phyloP scores from a whole-genome alignment of 2,329 filamentous ascomycete species.

The Septoria linicola region DNA sequence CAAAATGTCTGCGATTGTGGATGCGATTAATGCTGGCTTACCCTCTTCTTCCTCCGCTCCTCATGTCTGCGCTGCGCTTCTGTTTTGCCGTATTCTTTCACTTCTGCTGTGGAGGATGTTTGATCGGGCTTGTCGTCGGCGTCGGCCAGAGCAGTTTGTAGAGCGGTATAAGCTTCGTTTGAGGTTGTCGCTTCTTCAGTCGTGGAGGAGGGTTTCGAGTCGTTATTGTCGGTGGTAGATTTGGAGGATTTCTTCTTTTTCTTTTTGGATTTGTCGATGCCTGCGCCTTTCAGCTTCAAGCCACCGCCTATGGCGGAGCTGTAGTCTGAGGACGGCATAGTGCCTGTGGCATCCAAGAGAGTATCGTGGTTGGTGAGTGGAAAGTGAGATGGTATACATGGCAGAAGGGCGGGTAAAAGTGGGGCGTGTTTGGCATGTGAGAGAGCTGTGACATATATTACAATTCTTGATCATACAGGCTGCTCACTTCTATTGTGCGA shows the following conservation, averaged over 20 bases:
- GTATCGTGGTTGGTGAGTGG: no score
- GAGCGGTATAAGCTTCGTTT: no score
- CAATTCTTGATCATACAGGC: no score
- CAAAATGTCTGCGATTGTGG: no score
- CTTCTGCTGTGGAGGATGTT: constrained; percentile 30
- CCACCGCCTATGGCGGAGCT: constrained; percentile 66
- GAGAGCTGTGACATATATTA: no score
- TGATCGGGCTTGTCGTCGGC: constrained; percentile 30
- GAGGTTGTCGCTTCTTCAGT: constrained; percentile 34
- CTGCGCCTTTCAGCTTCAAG: constrained; percentile 81
- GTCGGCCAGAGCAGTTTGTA: constrained; percentile 38
- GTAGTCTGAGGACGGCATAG: constrained; percentile 76
- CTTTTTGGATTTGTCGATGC: constrained; percentile 64
- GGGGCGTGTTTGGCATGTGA: no score
- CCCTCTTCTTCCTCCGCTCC: constrained; percentile 76
- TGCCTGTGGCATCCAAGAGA: no score
- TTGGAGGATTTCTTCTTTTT: constrained; percentile 42
- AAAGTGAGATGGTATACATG: no score
- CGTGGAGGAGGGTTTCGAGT: constrained; percentile 23
- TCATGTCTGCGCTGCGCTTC: constrained; percentile 80
- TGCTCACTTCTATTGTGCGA: neutral
- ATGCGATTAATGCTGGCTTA: no score
- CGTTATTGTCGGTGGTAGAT: constrained; percentile 21
- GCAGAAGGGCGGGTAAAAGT: no score
- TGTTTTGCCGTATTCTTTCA: constrained; percentile 60